phyloP scores from a whole-genome alignment of 371 early-diverging fungal species.

The Mortierella sp. region DNA sequence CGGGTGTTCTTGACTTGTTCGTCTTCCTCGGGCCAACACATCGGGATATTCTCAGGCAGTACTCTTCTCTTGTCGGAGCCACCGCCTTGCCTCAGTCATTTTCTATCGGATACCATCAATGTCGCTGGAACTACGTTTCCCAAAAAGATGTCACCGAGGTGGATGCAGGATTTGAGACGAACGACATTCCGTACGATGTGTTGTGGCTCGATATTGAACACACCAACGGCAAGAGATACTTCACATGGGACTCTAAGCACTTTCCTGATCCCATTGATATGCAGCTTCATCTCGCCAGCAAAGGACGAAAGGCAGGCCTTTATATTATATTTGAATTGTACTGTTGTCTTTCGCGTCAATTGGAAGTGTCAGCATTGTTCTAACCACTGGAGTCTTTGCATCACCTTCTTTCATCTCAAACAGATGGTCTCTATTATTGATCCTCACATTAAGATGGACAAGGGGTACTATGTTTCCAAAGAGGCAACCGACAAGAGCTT shows the following conservation, averaged over 20 bases:
- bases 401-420: background rate
- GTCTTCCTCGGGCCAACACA: constrained; percentile 88
- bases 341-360: background rate
- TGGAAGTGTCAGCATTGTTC: no score
- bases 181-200: constrained; percentile 94
- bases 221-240: constrained; percentile 91
- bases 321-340: background rate
- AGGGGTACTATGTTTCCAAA: constrained; percentile 80
- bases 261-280: constrained; percentile 92
- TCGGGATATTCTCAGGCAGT: constrained; percentile 80
- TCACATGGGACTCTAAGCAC: constrained; percentile 90
- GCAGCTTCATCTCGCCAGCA: constrained; percentile 80
- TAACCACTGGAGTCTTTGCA: background rate
- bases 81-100: constrained; percentile 92
- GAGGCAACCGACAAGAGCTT: constrained; percentile 81
- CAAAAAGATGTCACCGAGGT: constrained; percentile 87
- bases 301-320: constrained; percentile 80
- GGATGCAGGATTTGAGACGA: constrained; percentile 83
- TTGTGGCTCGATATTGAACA: constrained; percentile 97
- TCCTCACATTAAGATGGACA: constrained; percentile 95
- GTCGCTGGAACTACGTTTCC: constrained; percentile 94
- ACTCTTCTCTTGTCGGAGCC: constrained; percentile 84
- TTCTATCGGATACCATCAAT: constrained; percentile 94
- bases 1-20: constrained; percentile 92
- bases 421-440: constrained; percentile 96